These are phyloP conservation scores for Penicillium paneum DNA, from an alignment of 2,329 filamentous ascomycete genomes.

Conservation along the genomic window DNA sequence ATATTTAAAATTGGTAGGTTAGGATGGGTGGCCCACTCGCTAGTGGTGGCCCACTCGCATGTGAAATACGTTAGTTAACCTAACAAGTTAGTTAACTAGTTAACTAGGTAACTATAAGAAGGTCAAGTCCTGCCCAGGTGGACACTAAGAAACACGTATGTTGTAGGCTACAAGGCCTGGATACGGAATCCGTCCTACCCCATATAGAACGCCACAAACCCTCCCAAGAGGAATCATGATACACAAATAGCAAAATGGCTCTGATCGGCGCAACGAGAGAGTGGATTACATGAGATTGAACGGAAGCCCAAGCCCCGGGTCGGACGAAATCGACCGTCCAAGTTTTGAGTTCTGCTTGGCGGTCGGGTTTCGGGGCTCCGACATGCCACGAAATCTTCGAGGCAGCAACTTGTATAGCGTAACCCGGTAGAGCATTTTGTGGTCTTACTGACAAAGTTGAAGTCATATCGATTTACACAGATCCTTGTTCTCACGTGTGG, in stretches of 20 bases:
- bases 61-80: too few species aligned
- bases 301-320: background rate
- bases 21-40: too few species aligned
- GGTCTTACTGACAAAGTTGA: background rate
- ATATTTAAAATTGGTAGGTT: too few species aligned
- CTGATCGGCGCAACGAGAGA: background rate
- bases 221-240: background rate
- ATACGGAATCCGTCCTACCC: background rate
- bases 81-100: too few species aligned
- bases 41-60: too few species aligned
- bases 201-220: background rate
- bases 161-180: background rate
- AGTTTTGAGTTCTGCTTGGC: constrained; percentile 6
- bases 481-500: constrained; percentile 1
- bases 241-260: background rate
- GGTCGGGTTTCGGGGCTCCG: constrained; percentile 22
- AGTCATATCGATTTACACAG: background rate
- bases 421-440: background rate
- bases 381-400: constrained; percentile 18
- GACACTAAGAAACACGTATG: background rate
- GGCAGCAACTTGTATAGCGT: background rate
- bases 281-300: background rate
- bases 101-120: background rate
- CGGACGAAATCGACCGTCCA: constrained; percentile 10
- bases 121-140: background rate